Evolutionary conservation across 306 rosid species (phyloP).

Genomic region (Dalbergia cultrata): DNA sequence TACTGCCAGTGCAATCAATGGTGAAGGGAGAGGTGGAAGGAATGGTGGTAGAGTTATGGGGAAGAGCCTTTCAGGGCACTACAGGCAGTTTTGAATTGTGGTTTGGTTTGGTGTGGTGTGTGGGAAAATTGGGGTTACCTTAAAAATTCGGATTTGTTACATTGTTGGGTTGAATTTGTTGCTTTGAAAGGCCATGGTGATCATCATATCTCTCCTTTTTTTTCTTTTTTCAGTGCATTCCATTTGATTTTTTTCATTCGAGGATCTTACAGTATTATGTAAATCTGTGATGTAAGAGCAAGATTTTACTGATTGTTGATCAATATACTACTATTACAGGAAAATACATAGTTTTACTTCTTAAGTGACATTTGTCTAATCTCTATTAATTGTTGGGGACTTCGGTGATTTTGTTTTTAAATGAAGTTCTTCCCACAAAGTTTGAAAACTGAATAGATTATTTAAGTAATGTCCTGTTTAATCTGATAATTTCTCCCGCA

Average conservation of each 20-base stretch:
- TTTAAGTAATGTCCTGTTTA: too few species aligned
- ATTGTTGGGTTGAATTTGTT: conserved; percentile 35
- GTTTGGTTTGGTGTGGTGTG: not conserved
- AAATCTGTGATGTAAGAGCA: not conserved
- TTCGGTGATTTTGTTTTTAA: conserved; percentile 16
- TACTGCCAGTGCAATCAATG: conserved; percentile 67
- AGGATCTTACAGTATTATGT: conserved; percentile 42
- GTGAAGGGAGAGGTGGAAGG: conserved; percentile 67
- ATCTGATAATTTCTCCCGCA: too few species aligned
- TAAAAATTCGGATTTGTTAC: conserved; percentile 22
- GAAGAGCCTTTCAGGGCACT: conserved; percentile 55
- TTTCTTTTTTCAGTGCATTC: conserved; percentile 16
- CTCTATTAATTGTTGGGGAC: not conserved
- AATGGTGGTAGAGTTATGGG: conserved; percentile 54
- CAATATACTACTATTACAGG: conserved; percentile 38
- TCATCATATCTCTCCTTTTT: conserved; percentile 4
- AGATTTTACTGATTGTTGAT: conserved; percentile 6
- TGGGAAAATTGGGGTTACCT: conserved; percentile 15
- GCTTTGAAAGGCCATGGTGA: conserved; percentile 32
- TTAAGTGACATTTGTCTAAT: not conserved
- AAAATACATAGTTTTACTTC: conserved; percentile 26
- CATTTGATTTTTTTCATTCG: not conserved
- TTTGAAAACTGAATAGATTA: not conserved
- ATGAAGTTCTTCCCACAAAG: conserved; percentile 1
- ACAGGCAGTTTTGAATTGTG: conserved; percentile 58